Base-by-base conservation (phyloP, 768 basidiomycete species). In the Mycena polygramma region DNA sequence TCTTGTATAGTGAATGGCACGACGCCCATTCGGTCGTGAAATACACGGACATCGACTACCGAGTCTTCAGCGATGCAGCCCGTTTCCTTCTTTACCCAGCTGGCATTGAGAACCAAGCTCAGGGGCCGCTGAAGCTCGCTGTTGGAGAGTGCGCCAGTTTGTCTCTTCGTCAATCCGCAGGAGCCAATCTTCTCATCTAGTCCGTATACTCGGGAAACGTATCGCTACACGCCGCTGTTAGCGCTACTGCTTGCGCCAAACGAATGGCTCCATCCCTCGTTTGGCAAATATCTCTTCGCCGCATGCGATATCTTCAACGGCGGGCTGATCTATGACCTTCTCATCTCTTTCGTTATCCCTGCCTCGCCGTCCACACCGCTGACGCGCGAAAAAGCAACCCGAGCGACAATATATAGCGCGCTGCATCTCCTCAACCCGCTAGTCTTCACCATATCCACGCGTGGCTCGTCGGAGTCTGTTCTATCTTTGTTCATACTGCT, bases 41-140 rank as follows among this genome's bases (percentile, higher is more conserved):
- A 80, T 99, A 99, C 78, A 99, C 98, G n/a, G 98, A 99, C 80
- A 87, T 99, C 73, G 98, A 99, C 81, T 99, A 98, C 80, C 88
- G 90, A 45, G 97, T 99, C 74, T 98, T 98, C 84, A 93, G 89
- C 54, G 97, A 99, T 79, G 98, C 98, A 6, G 91, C 96, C 1
- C 83, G 81, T 49, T 95, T 94, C 77, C 76, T 94, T 39, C 78
- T 89, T 35, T 76, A 84, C 54, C 87, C 84, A 24, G 48, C 36
- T 11, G 37, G 11, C 48, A 78, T 77, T 37, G 79, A 72, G 35
- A 92, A 91, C 75, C 73, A 70, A 26, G 94, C 92, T 22, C 85
- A 86, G 70, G 96, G 96, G 13, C 85, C 89, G 36, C 74, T 73
- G 52, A 68, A 62, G 15, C 66, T 86, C 57, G 61, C 79, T 20